Conservation (phyloP, 257 asterid species). For the Ehretia macrophylla region DNA sequence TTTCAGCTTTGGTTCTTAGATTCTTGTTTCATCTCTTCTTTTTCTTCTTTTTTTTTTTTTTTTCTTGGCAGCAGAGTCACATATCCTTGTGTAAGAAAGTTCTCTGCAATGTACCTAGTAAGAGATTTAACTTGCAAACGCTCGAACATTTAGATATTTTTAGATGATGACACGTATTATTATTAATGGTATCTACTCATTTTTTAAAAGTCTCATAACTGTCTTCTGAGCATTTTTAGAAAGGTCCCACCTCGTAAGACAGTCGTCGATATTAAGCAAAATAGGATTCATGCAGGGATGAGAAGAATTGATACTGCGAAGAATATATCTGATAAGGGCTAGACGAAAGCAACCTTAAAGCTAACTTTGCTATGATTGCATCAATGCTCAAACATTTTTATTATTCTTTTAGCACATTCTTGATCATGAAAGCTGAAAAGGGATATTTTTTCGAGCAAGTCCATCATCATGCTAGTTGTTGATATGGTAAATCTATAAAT, state of each 20-base stretch:
- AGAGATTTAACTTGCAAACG: too few species aligned
- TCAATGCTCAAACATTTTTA: slow-evolving; percentile 21
- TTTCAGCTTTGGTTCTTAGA: not conserved
- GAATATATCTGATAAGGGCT: slow-evolving; percentile 24
- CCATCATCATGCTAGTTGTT: not conserved
- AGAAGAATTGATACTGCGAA: too few species aligned
- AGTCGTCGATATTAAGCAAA: not conserved
- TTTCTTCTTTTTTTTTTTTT: not conserved
- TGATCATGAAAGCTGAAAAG: not conserved
- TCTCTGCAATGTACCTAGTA: not conserved
- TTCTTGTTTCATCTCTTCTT: not conserved
- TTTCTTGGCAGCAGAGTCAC: not conserved
- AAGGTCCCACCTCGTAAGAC: too few species aligned
- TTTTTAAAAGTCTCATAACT: too few species aligned
- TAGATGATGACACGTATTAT: too few species aligned
- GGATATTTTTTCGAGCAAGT: slow-evolving; percentile 9
- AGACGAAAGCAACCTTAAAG: slow-evolving; percentile 29
- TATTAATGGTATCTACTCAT: too few species aligned
- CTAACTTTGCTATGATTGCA: slow-evolving; percentile 33
- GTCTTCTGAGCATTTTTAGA: too few species aligned
- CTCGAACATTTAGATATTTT: too few species aligned
- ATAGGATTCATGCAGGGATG: slow-evolving; percentile 6
- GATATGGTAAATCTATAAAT: not conserved
- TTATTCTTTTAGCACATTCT: slow-evolving; percentile 28
- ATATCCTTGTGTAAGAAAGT: not conserved